Conservation (phyloP, 352 stramenopile genomes). For the Phytophthora aleatoria region DNA sequence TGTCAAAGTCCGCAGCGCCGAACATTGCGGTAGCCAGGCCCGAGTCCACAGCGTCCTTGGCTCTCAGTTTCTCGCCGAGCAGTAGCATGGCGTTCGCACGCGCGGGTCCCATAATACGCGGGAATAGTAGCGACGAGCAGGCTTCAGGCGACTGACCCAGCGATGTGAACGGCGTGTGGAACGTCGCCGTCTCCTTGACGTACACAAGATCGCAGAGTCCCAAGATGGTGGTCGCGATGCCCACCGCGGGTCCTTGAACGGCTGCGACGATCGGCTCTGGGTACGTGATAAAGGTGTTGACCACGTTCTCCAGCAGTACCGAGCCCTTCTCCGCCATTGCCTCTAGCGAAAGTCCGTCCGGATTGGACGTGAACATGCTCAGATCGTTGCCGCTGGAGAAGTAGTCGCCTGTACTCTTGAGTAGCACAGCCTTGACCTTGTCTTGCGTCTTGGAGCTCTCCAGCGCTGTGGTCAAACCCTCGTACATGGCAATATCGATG, state of each 20-base stretch:
- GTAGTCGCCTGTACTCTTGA: constrained; percentile 86
- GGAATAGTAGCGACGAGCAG: constrained; percentile 89
- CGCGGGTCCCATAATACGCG: constrained; percentile 83
- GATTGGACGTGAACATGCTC: constrained; percentile 74
- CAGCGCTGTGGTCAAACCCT: constrained; percentile 73
- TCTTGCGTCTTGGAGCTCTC: constrained; percentile 63
- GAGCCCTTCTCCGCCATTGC: constrained; percentile 62
- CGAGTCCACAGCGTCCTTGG: constrained; percentile 48
- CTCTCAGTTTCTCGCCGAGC: constrained; percentile 85
- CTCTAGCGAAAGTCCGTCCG: constrained; percentile 58
- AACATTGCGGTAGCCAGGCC: constrained; percentile 65
- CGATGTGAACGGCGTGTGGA: constrained; percentile 93
- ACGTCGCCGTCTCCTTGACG: constrained; percentile 82
- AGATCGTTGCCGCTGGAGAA: constrained; percentile 93
- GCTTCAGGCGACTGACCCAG: constrained; percentile 91
- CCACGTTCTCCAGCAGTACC: constrained; percentile 62
- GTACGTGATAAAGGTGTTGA: constrained; percentile 85
- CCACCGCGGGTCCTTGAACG: constrained; percentile 91
- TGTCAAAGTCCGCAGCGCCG: constrained; percentile 65
- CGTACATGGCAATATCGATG: constrained; percentile 86
- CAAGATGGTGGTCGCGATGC: constrained; percentile 90
- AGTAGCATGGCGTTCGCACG: constrained; percentile 90
- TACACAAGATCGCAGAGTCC: constrained; percentile 92
- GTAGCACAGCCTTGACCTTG: constrained; percentile 80
- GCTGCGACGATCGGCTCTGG: constrained; percentile 90